Evolutionary conservation across 495 filamentous ascomycete genomes (phyloP), one percentile per base, ranked within the genome.

Genomic region (Pseudoneurospora amorphoporcata): DNA sequence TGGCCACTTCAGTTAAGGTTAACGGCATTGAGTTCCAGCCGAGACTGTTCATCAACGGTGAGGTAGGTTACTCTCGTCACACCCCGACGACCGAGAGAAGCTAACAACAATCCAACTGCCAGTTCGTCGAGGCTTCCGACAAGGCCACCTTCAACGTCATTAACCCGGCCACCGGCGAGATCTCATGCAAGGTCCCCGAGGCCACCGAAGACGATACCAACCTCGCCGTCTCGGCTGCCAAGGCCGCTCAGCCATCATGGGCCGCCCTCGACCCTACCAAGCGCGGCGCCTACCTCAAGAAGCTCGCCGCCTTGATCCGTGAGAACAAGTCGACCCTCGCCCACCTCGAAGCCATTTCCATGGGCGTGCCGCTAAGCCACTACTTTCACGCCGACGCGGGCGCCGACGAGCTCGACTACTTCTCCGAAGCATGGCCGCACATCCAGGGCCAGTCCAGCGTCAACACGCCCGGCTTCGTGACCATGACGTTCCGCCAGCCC

Each of bases 401-500:
- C 38, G 76, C 75, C 16, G 58, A 70, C 9, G 73, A 79, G 19
- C 77, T 80, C 14, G 77, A 84, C 58, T 77, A 81, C 68, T 85
- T 77, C 70, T 76, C 80, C 19, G 81, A 83, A 19, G 77, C 79
- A 0, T 80, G 79, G 79, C 73, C 72, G 8, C 70, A 68, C 0
- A 76, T 81, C 68, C 79, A 81, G 72, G 95, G 95, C 53, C 92
- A 96, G 80, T 91, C 92, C n/a, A 95, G 97, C 76, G 87, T 92
- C 77, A 93, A 92, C 71, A 89, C 86, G 5, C 88, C 89, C 4
- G 82, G 84, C n/a, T 95, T 97, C 81, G 87, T 98, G 71, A 93
- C 91, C 69, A 95, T 97, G 76, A 97, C 94, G 5, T 84, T 97
- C 40, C 90, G 92, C 65, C 91, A 98, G 79, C 95, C 95, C 0